These are phyloP conservation scores for Achaetomiella virescens DNA, from an alignment of 495 filamentous ascomycete genomes.

Conservation along the genomic window DNA sequence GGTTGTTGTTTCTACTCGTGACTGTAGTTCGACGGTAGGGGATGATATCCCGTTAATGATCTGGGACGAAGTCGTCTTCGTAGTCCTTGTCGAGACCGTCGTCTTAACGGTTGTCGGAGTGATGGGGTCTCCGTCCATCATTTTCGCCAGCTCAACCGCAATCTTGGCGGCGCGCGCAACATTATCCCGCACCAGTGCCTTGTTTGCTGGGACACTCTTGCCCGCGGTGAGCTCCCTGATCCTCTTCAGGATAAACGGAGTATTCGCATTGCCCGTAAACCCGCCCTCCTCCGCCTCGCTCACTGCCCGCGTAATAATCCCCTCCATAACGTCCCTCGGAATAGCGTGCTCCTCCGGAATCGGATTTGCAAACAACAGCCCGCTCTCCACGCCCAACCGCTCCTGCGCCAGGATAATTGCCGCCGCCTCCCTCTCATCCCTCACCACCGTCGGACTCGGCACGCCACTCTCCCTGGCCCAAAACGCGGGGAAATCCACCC, in stretches of 20 bases:
- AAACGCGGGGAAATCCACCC: constrained; percentile 82
- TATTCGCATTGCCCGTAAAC: constrained; percentile 70
- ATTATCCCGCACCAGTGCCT: constrained; percentile 71
- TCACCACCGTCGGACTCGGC: constrained; percentile 66
- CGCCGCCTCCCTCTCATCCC: constrained; percentile 74
- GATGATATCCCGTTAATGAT: background rate
- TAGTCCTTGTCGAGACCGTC: background rate
- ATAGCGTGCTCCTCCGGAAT: constrained; percentile 68
- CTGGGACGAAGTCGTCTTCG: background rate
- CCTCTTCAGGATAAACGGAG: constrained; percentile 75
- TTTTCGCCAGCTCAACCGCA: constrained; percentile 64
- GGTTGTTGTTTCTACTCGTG: background rate
- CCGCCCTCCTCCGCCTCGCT: constrained; percentile 63
- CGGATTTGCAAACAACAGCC: constrained; percentile 83
- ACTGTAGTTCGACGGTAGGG: background rate
- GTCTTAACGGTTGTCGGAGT: constrained; percentile 6
- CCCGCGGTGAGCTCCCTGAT: constrained; percentile 76
- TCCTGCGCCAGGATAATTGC: constrained; percentile 60
- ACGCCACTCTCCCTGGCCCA: constrained; percentile 80
- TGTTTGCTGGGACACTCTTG: constrained; percentile 67
- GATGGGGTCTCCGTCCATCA: constrained; percentile 30
- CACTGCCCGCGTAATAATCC: constrained; percentile 66
- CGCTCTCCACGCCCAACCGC: constrained; percentile 60
- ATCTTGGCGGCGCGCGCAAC: constrained; percentile 73
- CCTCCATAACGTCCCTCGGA: constrained; percentile 64